A percentile compares a stretch with the other conserved stretches of the same genome.
Conservation (phyloP, 768 basidiomycete species). For the Suillus cothurnatus region DNA sequence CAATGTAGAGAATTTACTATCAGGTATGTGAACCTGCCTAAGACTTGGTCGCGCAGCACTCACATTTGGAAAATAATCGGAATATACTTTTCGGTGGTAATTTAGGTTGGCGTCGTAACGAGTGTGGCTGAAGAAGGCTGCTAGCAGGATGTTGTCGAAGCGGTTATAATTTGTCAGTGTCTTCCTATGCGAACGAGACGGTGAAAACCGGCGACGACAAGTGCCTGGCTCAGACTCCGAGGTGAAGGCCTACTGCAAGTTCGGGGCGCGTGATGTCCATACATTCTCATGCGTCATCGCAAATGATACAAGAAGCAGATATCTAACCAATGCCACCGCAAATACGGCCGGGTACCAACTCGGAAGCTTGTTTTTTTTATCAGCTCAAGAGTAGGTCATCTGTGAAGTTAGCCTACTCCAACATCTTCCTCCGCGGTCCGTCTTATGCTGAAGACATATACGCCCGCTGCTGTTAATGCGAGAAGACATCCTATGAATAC, state of each 20-base stretch:
- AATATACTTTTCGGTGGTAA: conserved; percentile 47
- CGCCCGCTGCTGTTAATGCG: neutral
- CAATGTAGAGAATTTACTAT: conserved; percentile 48
- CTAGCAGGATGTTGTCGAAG: conserved; percentile 45
- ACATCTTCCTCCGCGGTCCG: neutral
- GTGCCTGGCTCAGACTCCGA: neutral
- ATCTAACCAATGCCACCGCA: conserved; percentile 4
- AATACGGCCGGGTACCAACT: neutral
- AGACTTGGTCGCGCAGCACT: conserved; percentile 16
- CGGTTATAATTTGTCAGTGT: conserved; percentile 31
- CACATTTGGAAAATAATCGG: conserved; percentile 52
- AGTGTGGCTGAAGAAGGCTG: conserved; percentile 54
- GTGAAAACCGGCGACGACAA: conserved; percentile 28
- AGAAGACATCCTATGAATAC: neutral
- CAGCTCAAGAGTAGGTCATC: neutral
- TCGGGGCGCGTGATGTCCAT: conserved; percentile 3
- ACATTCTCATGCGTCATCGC: conserved; percentile 1
- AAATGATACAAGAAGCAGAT: conserved; percentile 1
- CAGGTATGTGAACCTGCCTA: neutral
- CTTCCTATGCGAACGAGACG: conserved; percentile 14
- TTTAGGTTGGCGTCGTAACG: conserved; percentile 50
- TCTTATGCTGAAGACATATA: neutral
- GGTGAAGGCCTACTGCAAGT: neutral
- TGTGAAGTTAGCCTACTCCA: neutral
- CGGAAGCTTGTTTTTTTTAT: neutral